Base-by-base conservation (phyloP, 2,329 filamentous ascomycete genomes). In the Penicillium polonicum region DNA sequence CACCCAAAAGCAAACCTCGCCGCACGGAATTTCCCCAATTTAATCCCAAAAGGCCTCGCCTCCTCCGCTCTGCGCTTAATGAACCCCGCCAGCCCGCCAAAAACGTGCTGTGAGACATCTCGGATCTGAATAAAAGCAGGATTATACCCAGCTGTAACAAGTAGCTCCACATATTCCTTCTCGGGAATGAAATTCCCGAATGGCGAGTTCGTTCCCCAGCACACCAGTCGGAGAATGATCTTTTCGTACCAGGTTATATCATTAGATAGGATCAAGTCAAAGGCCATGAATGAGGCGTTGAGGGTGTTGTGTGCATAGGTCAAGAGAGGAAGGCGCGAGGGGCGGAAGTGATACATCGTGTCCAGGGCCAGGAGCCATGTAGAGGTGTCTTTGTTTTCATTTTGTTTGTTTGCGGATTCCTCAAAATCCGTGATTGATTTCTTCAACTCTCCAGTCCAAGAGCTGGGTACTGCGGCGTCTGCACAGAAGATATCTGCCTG, bases 331-430 rank as follows among this genome's bases (percentile, higher is more conserved):
- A 70, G 73, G 15, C 83, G 72, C 0, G 82, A 84, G 0, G 83
- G 83, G 0, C 72, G 73, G 64, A 85, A 85, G 65, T 85, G 82
- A 54, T 86, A 85, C 5, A 84, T 66, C 2, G 82, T 82, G 64
- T 85, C 83, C 0, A 85, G 74, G 0, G 79, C 83, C 1, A 85
- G 73, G 0, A 85, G 71, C 82, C 82, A 85, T 64, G 49, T 82
- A 53, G 60, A 49, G 31, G 31, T 31, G 19, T 48, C 17, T n/a
- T 36, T 15, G 38, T 31, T 36, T 25, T 48, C 27, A 42, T 17
- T 42, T 21, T 38, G 36, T 33, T 52, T 58, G 0, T 48, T 38
- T 3, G 29, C 27, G 10, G 27, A 8, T 9, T 21, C 17, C 5
- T 19, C 54, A 2, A 64, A 4, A 4, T 43, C 23, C 25, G 39